Evolutionary conservation across 495 filamentous ascomycete genomes (phyloP).

Genomic region (Polyplosphaeria fusca): DNA sequence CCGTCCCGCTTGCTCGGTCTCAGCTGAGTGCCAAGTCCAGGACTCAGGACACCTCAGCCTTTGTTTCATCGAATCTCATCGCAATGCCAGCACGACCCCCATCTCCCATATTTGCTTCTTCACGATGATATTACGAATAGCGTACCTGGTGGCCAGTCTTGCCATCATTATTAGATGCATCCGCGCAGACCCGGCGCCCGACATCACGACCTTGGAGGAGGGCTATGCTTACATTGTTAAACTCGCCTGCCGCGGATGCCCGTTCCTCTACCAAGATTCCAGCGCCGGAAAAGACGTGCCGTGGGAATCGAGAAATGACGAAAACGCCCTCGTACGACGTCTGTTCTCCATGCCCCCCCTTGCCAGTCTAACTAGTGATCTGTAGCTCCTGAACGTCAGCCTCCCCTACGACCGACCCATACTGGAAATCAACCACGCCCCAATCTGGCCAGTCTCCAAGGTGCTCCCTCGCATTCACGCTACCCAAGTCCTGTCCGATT

Average conservation of each 20-base stretch:
- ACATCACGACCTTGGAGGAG: slow-evolving; percentile 18
- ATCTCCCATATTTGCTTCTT: too few species aligned
- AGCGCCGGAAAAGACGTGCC: slow-evolving; percentile 14
- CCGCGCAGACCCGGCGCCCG: slow-evolving; percentile 10
- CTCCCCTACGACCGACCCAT: slow-evolving; percentile 6
- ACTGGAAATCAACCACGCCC: slow-evolving; percentile 7
- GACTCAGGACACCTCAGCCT: too few species aligned
- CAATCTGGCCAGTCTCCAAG: neutral
- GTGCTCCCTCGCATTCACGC: slow-evolving; percentile 19
- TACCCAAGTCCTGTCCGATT: slow-evolving; percentile 15
- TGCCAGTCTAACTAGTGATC: neutral
- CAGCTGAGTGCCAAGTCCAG: too few species aligned
- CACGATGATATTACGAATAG: slow-evolving; percentile 8
- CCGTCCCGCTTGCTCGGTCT: too few species aligned
- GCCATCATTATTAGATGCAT: neutral
- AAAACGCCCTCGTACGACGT: slow-evolving; percentile 13
- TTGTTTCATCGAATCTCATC: too few species aligned
- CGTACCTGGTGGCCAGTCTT: neutral
- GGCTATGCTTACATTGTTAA: slow-evolving; percentile 18
- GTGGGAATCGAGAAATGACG: slow-evolving; percentile 15
- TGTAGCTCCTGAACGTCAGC: slow-evolving; percentile 18
- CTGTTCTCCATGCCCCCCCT: neutral
- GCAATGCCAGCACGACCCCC: too few species aligned
- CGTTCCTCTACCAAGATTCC: slow-evolving; percentile 23
- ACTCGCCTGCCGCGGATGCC: slow-evolving; percentile 18